Base-by-base conservation (phyloP, 306 rosid genomes). In the Quillaja saponaria region DNA sequence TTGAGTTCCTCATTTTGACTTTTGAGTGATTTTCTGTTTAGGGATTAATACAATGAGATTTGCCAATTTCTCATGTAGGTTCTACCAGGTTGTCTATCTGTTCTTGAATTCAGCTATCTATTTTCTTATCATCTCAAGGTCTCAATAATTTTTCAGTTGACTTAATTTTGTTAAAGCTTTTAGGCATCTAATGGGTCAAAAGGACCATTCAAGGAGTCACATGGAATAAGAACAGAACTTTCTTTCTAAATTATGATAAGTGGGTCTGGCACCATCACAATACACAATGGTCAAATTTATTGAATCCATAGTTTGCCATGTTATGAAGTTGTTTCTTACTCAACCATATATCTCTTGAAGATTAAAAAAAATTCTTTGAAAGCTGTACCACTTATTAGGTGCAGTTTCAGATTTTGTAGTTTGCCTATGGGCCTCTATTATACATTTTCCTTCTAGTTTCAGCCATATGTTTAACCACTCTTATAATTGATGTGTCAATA, bases 141-240 rank as follows among this genome's bases (percentile, higher is more conserved):
- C 51, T 50, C 21, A 21, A 55, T 16, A 49, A 59, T 50, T 56
- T 66, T 55, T 49, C 41, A 6, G 11, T 39, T 39, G 67, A 39
- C 2, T 6, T 62, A 31, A 14, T 19, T 62, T 25, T 62, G 7
- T 37, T 44, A 61, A 33, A 33, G 19, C 65, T 71, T 48, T 20
- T 21, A 51, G 34, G 52, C 1, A 47, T 51, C 47, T 51, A 20
- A 45, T 50, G 60, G 54, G 38, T 63, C 40, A 46, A 46, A 46
- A 63, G 31, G 58, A 46, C 44, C n/a, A n/a, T n/a, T n/a, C n/a
- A 39, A 42, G 50, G 46, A 51, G 71, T 65, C 58, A 34, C 55
- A 17, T 13, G 69, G 40, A 54, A 58, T 46, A 14, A 34, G 49
- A 25, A 25, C 31, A 25, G 53, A 46, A 44, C 49, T 19, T 40